Conservation (phyloP, 2,329 filamentous ascomycete species). For the Cordyceps farinosa region DNA sequence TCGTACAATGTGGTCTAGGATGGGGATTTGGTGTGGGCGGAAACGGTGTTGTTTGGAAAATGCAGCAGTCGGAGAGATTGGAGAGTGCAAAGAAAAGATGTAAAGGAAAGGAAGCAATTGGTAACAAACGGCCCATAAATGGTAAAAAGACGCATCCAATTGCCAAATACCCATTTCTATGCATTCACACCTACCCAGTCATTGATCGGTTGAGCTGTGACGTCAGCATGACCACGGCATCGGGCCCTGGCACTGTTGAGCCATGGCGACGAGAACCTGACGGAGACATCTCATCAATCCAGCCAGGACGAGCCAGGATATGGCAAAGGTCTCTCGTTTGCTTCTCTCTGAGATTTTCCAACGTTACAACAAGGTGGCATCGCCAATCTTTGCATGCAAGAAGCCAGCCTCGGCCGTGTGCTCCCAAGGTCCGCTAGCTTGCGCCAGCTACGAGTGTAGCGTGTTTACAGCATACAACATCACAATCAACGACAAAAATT, state of each 20-base stretch:
- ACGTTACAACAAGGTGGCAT: not conserved
- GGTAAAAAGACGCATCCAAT: conserved; percentile 13
- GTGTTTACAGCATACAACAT: not conserved
- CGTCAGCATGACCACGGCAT: conserved; percentile 15
- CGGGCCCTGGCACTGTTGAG: not conserved
- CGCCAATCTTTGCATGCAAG: not conserved
- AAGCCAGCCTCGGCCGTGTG: too few relatives aligned
- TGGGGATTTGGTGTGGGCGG: not conserved
- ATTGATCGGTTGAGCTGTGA: conserved; percentile 1
- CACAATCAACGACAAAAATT: not conserved
- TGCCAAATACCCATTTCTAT: conserved; percentile 1
- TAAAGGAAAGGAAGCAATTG: not conserved
- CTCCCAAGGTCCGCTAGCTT: too few relatives aligned
- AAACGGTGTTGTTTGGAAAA: not conserved
- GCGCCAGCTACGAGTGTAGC: not conserved
- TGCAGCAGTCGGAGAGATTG: too few relatives aligned
- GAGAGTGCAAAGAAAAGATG: not conserved
- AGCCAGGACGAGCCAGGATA: not conserved
- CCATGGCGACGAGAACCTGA: not conserved
- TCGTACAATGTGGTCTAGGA: too few relatives aligned
- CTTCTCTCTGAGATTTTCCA: not conserved
- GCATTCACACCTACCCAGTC: not conserved
- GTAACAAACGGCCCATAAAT: not conserved
- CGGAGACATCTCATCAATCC: not conserved
- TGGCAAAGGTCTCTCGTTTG: not conserved